Conservation (phyloP, 1,284 basidiomycete species). For the Ganoderma lingzhi region DNA sequence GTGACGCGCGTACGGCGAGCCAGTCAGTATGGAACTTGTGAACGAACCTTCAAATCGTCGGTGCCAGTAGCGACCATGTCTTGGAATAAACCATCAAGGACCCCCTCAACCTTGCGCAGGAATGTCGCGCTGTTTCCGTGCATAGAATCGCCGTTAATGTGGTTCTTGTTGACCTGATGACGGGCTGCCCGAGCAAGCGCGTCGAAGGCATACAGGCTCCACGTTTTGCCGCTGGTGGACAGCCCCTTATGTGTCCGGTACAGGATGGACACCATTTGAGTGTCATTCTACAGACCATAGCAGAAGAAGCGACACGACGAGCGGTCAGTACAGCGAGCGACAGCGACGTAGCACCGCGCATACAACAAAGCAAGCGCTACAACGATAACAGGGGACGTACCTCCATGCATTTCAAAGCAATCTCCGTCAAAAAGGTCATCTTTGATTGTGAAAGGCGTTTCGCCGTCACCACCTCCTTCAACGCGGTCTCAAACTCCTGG, state of each 20-base stretch:
- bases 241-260: constrained; percentile 87
- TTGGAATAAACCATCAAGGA: constrained; percentile 84
- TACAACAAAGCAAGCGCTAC: not conserved
- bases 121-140: constrained; percentile 84
- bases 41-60: constrained; percentile 85
- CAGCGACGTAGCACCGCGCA: not conserved
- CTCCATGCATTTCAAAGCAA: constrained; percentile 77
- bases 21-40: constrained; percentile 23
- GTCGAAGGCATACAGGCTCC: constrained; percentile 91
- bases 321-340: not conserved
- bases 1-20: not conserved
- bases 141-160: constrained; percentile 56
- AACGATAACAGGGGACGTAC: constrained; percentile 50
- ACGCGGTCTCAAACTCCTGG: constrained; percentile 79
- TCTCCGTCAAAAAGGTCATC: constrained; percentile 77
- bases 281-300: constrained; percentile 66
- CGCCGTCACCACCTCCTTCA: constrained; percentile 82
- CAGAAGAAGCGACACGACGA: not conserved
- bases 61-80: constrained; percentile 75
- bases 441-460: constrained; percentile 88
- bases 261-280: constrained; percentile 84
- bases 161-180: constrained; percentile 70
- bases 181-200: constrained; percentile 87
- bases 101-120: constrained; percentile 84
- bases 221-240: constrained; percentile 71